A percentile compares a stretch with the other conserved stretches of the same genome.
phyloP scores from a whole-genome alignment of 805 yeast species.

The Candida yuanshanica region DNA sequence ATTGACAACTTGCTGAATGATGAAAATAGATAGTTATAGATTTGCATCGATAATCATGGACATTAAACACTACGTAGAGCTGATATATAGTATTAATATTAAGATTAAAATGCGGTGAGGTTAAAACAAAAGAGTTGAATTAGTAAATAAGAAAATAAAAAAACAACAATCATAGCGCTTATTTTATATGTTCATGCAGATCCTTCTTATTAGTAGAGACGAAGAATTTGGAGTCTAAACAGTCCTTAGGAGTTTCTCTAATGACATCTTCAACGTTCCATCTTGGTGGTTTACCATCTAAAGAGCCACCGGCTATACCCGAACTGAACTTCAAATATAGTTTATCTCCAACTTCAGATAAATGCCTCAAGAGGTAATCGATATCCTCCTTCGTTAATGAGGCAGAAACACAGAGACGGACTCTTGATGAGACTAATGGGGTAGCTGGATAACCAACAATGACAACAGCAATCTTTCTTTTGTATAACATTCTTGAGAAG shows the following conservation, averaged over 20 bases:
- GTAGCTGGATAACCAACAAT: constrained; percentile 98
- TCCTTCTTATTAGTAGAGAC: constrained; percentile 15
- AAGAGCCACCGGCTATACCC: constrained; percentile 62
- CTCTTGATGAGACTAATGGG: constrained; percentile 82
- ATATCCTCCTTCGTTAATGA: constrained; percentile 92
- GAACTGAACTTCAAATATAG: constrained; percentile 71
- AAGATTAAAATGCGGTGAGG: no score
- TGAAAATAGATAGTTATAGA: constrained; percentile 10
- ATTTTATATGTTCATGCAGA: background rate
- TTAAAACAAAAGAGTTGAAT: no score
- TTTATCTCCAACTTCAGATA: constrained; percentile 74
- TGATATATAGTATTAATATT: no score
- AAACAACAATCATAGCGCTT: no score
- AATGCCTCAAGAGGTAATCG: constrained; percentile 66
- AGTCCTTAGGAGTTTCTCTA: constrained; percentile 64
- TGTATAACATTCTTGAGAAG: constrained; percentile 74
- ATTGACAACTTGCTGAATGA: constrained; percentile 29
- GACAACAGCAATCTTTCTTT: constrained; percentile 84
- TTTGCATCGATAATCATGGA: no score
- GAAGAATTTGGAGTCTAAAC: constrained; percentile 35
- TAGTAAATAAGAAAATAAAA: no score
- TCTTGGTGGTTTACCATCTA: constrained; percentile 64
- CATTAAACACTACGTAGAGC: no score
- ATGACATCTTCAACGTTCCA: constrained; percentile 77
- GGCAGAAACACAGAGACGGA: constrained; percentile 87